phyloP scores from a whole-genome alignment of 345 rosid species.

The Rubroshorea leprosula region DNA sequence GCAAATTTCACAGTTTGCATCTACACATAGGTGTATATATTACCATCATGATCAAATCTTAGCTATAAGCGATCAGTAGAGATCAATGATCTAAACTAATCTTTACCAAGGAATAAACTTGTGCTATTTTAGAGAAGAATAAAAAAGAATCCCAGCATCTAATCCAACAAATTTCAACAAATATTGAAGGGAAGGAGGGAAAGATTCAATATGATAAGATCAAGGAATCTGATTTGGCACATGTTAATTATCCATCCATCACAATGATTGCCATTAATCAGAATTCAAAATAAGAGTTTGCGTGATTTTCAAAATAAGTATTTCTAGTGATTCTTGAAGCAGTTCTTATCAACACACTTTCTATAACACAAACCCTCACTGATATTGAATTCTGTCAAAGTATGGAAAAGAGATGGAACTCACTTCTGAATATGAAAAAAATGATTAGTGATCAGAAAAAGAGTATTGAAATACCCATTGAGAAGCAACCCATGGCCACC shows the following conservation, averaged over 20 bases:
- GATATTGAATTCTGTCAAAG: constrained; percentile 1
- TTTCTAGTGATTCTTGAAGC: constrained; percentile 1
- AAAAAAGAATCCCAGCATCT: too few species aligned
- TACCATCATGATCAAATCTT: too few species aligned
- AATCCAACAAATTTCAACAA: not conserved
- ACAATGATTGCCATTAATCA: too few species aligned
- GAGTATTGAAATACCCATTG: constrained; percentile 77
- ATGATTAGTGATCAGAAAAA: constrained; percentile 51
- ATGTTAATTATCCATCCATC: not conserved
- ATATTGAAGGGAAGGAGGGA: constrained; percentile 1
- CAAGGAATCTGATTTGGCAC: not conserved
- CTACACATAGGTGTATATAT: constrained; percentile 15
- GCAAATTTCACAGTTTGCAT: constrained; percentile 15
- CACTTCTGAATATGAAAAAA: constrained; percentile 17
- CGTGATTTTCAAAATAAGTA: constrained; percentile 14
- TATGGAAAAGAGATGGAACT: constrained; percentile 16
- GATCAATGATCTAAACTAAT: too few species aligned
- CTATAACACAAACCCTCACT: constrained; percentile 12
- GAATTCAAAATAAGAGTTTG: too few species aligned
- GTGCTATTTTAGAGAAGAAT: too few species aligned
- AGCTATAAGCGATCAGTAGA: too few species aligned
- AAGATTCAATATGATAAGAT: not conserved
- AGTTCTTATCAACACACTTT: constrained; percentile 7
- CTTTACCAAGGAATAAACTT: too few species aligned
- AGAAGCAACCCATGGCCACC: constrained; percentile 86